Base-by-base conservation (phyloP, 768 basidiomycete species). In the Hygrophorus russula region DNA sequence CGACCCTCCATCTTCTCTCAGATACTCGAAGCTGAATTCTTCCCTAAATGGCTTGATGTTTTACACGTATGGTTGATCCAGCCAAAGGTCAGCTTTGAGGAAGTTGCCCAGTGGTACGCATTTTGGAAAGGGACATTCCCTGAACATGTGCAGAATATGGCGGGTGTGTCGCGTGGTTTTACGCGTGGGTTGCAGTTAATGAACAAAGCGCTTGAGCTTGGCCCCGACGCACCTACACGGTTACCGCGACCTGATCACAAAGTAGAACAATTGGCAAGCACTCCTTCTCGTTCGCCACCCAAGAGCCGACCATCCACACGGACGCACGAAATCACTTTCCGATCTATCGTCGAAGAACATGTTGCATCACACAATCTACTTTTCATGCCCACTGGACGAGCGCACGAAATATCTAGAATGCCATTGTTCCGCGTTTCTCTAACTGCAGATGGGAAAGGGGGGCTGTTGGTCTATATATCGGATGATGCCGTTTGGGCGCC, bases 401-500 rank as follows among this genome's bases (percentile, higher is more conserved):
- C 79, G 11, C 89, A 98, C 53, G 82, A 83, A 52, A 69, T 65
- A 36, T 90, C 91, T 13, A 76, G 93, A 44, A 86, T 93, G 80
- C 90, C 90, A 5, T 59, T 98, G 39, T 97, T 81, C 69, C 76
- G 82, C 39, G 80, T 97, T 10, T 86, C 88, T 44, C 66, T 66
- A 41, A 79, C 71, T 15, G 76, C 76, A 11, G 88, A 89, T 58
- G 92, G 90, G 9, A 82, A 80, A 53, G 85, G 88, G 7, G 94
- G 94, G 0, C 56, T 97, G 34, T 66, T 90, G 52, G 81, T 96
- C 17, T 99, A 94, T 63, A 74, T 98, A 34, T 66, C 79, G 50
- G 92, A 96, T 53, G 92, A 96, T 63, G 93, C 92, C 0, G 88
- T 97, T 11, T 98, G 93, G 84, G 82, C 84, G 2, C 70, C 77